Conservation (phyloP, 2,329 filamentous ascomycete genomes). For the Coleophoma cylindrospora region DNA sequence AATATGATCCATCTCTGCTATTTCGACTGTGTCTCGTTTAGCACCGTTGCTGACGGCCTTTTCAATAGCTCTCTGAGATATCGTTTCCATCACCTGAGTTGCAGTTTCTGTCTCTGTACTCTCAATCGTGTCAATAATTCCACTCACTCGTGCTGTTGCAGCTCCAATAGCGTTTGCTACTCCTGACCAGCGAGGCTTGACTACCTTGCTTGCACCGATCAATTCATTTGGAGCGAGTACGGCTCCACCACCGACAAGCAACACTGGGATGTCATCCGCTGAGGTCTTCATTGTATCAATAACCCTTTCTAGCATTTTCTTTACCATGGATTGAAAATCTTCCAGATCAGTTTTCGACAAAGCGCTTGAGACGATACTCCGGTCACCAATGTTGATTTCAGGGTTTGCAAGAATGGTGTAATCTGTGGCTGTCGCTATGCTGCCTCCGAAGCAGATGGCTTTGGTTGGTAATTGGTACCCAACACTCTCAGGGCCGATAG, state of each 20-base stretch:
- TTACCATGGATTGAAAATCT: constrained; percentile 36
- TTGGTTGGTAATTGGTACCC: constrained; percentile 42
- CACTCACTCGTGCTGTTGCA: constrained; percentile 35
- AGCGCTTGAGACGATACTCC: constrained; percentile 1
- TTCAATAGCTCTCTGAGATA: constrained; percentile 3
- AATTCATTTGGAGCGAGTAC: constrained; percentile 42
- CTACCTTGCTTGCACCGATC: constrained; percentile 40
- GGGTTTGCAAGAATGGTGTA: constrained; percentile 29
- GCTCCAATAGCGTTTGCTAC: constrained; percentile 55
- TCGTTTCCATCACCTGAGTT: constrained; percentile 6
- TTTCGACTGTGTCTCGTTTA: constrained; percentile 7
- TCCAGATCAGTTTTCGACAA: constrained; percentile 25
- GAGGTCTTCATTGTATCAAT: constrained; percentile 52
- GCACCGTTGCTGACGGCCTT: constrained; percentile 10
- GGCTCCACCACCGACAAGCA: constrained; percentile 51
- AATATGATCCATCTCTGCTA: constrained; percentile 14
- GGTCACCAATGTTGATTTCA: constrained; percentile 7
- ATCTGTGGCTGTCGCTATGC: constrained; percentile 54
- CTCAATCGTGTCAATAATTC: constrained; percentile 12
- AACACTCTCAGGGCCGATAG: constrained; percentile 50
- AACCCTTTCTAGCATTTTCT: constrained; percentile 42
- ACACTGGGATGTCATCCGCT: constrained; percentile 40
- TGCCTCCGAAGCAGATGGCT: constrained; percentile 46
- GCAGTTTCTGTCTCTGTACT: constrained; percentile 7
- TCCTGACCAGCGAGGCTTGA: constrained; percentile 43